A percentile compares a stretch with the other conserved stretches of the same genome.
Evolutionary conservation across 345 rosid species (phyloP).

Genomic region (Camelina neglecta): DNA sequence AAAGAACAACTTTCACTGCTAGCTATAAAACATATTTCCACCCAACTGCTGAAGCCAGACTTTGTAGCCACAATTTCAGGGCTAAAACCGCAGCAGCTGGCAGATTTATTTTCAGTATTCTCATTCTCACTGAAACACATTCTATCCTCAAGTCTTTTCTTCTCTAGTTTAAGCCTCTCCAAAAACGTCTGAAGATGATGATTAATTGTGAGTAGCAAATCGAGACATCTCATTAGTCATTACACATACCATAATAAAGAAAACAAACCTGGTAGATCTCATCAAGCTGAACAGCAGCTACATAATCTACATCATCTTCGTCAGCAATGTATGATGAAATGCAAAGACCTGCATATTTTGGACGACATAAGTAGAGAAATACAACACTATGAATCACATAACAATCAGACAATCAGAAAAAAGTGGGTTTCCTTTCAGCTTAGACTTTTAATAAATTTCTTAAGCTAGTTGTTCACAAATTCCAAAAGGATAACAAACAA

Average conservation of each 20-base stretch:
- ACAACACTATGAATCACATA: slow-evolving; percentile 7
- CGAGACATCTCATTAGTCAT: slow-evolving; percentile 11
- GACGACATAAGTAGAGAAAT: slow-evolving; percentile 6
- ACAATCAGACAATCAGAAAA: slow-evolving; percentile 12
- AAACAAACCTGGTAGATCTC: slow-evolving; percentile 71
- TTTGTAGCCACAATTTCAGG: slow-evolving; percentile 59
- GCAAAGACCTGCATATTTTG: slow-evolving; percentile 62
- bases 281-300: slow-evolving; percentile 55
- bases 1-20: slow-evolving; percentile 68
- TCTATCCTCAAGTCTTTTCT: slow-evolving; percentile 50
- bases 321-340: slow-evolving; percentile 68
- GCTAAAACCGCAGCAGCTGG: slow-evolving; percentile 57
- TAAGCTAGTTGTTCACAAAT: slow-evolving; percentile 13
- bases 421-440: slow-evolving; percentile 1
- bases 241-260: slow-evolving; percentile 19
- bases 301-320: slow-evolving; percentile 49
- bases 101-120: slow-evolving; percentile 40
- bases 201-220: slow-evolving; percentile 21
- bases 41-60: slow-evolving; percentile 62
- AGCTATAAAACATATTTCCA: slow-evolving; percentile 55
- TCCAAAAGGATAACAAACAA: slow-evolving; percentile 22
- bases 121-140: slow-evolving; percentile 40
- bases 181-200: slow-evolving; percentile 62
- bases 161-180: slow-evolving; percentile 68
- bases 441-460: not conserved